Evolutionary conservation across 2,329 filamentous ascomycete genomes (phyloP).

Genomic region (Pseudogymnoascus sp.): DNA sequence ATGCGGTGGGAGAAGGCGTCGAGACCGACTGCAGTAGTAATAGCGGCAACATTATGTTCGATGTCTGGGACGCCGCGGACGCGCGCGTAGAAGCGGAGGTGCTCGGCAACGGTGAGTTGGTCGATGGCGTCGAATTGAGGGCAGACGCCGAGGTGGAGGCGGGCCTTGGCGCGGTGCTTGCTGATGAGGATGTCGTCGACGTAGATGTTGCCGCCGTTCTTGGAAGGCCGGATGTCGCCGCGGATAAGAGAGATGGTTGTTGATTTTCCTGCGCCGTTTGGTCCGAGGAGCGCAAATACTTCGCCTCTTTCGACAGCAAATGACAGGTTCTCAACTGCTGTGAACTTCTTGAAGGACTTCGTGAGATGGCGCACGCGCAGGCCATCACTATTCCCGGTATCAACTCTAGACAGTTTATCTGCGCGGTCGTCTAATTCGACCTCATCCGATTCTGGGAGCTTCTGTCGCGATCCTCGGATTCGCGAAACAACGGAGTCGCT

Average conservation of each 20-base stretch:
- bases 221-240: conserved; percentile 71
- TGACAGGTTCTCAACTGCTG: conserved; percentile 81
- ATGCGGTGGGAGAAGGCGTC: conserved; percentile 64
- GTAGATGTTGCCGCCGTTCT: conserved; percentile 68
- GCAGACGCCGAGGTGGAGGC: conserved; percentile 79
- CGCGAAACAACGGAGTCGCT: conserved; percentile 60
- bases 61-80: conserved; percentile 73
- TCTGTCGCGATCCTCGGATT: conserved; percentile 32
- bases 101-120: conserved; percentile 81
- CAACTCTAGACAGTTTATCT: conserved; percentile 57
- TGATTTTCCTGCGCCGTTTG: conserved; percentile 87
- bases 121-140: conserved; percentile 87
- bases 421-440: conserved; percentile 47
- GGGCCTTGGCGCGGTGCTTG: conserved; percentile 64
- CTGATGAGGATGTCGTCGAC: conserved; percentile 73
- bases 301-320: conserved; percentile 76
- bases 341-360: conserved; percentile 69
- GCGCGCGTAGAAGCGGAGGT: conserved; percentile 80
- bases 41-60: conserved; percentile 68
- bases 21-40: conserved; percentile 77
- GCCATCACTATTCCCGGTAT: conserved; percentile 40
- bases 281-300: conserved; percentile 82
- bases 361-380: conserved; percentile 74
- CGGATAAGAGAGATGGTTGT: conserved; percentile 85
- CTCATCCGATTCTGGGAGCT: conserved; percentile 12